These are phyloP conservation scores for Bondarzewia mesenterica DNA, from an alignment of 1,284 basidiomycete genomes.

Conservation along the genomic window DNA sequence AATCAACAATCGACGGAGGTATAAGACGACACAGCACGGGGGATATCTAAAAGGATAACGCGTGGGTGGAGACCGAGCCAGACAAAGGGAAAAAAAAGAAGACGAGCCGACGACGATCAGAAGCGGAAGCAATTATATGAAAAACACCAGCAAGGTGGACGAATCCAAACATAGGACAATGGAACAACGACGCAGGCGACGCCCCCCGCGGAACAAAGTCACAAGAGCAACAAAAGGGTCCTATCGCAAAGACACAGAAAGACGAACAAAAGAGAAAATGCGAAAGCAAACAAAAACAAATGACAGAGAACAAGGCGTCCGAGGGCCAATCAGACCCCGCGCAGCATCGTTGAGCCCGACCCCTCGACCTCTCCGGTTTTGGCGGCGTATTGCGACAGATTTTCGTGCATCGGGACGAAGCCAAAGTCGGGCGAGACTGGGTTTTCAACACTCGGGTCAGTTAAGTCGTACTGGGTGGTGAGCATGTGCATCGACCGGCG, in stretches of 20 bases:
- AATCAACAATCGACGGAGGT: not conserved
- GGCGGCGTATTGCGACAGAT: constrained; percentile 53
- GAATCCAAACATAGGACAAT: not conserved
- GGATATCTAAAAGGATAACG: not conserved
- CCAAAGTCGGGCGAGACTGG: constrained; percentile 78
- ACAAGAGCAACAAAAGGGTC: not conserved
- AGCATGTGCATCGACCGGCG: constrained; percentile 6
- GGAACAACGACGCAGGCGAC: not conserved
- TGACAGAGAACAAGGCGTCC: not conserved
- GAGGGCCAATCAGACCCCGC: not conserved
- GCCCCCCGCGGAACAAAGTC: not conserved
- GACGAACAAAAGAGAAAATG: not conserved
- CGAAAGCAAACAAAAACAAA: constrained; percentile 6
- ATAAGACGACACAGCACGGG: not conserved
- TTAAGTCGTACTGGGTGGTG: constrained; percentile 24
- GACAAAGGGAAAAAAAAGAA: not conserved
- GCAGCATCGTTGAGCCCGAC: not conserved
- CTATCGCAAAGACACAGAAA: not conserved
- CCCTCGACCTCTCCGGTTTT: constrained; percentile 29
- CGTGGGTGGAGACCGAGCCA: not conserved
- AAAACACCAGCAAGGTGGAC: not conserved
- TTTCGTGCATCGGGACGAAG: constrained; percentile 69
- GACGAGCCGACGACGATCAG: not conserved
- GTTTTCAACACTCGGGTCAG: constrained; percentile 34
- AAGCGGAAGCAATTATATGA: not conserved